A percentile compares a stretch with the other conserved stretches of the same genome.
Evolutionary conservation across 305 asterid species (phyloP).

Genomic region (Withania somnifera): DNA sequence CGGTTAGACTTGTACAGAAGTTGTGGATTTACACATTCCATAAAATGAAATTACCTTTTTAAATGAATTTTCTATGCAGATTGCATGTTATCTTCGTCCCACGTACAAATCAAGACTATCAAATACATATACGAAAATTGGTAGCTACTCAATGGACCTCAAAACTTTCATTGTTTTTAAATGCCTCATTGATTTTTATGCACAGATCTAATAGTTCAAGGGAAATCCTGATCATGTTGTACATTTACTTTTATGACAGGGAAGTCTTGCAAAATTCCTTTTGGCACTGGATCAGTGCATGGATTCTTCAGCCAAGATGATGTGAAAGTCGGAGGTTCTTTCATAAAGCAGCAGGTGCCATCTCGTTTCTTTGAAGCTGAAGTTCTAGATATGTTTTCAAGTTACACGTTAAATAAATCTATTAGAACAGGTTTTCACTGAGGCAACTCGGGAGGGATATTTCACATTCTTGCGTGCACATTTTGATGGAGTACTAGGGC

Average conservation of each 20-base stretch:
- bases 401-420: neutral
- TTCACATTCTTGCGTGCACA: constrained; percentile 17
- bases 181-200: neutral
- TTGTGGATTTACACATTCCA: neutral
- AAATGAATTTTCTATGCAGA: constrained; percentile 5
- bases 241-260: constrained; percentile 3
- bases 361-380: neutral
- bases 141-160: neutral
- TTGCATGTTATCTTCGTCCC: constrained; percentile 19
- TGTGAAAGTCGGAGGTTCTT: constrained; percentile 9
- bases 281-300: constrained; percentile 17
- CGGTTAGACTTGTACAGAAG: constrained; percentile 13
- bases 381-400: neutral
- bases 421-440: constrained; percentile 17
- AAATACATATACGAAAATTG: constrained; percentile 14
- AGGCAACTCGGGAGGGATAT: constrained; percentile 17
- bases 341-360: constrained; percentile 19
- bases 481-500: constrained; percentile 31
- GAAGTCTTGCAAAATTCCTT: constrained; percentile 13
- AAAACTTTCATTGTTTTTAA: neutral
- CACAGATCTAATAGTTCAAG: neutral
- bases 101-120: constrained; percentile 17
- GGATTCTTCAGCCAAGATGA: constrained; percentile 27
- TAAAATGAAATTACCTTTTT: neutral
- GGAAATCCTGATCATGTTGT: neutral